Percentiles rank a stretch among this genome's conserved stretches.
Evolutionary conservation across 164 flowering plant genomes (phyloP).

Genomic region (Stephania japonica): DNA sequence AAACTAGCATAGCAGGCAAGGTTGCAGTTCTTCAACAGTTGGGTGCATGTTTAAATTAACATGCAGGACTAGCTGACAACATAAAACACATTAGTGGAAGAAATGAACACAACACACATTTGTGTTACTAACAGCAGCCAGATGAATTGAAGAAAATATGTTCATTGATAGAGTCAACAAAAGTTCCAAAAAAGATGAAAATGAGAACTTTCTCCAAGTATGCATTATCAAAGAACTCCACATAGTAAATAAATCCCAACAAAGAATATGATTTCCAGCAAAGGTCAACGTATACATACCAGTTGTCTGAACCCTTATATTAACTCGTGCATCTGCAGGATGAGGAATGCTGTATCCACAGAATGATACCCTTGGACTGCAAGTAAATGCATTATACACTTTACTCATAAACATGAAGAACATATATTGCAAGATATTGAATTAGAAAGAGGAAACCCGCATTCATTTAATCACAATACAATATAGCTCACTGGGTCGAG

Average conservation of each 20-base stretch:
- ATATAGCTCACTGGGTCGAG: background rate
- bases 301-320: slow-evolving; percentile 85
- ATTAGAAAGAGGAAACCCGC: background rate
- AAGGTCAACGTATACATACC: slow-evolving; percentile 32
- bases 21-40: too few relatives aligned
- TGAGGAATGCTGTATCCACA: slow-evolving; percentile 96
- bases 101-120: too few relatives aligned
- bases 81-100: too few relatives aligned
- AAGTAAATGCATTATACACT: slow-evolving; percentile 4
- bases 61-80: too few relatives aligned
- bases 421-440: too few relatives aligned
- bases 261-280: background rate
- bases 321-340: slow-evolving; percentile 84
- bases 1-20: too few relatives aligned
- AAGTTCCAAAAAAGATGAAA: background rate
- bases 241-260: background rate
- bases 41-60: too few relatives aligned
- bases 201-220: background rate
- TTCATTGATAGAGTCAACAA: too few relatives aligned
- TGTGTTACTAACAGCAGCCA: too few relatives aligned
- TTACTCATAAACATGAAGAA: background rate
- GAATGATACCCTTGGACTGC: slow-evolving; percentile 75
- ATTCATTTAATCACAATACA: background rate
- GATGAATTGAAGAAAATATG: too few relatives aligned
- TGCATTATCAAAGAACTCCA: background rate